Percentiles rank a stretch among this genome's conserved stretches.
Evolutionary conservation across 2,329 filamentous ascomycete genomes (phyloP).

Genomic region (Calonectria multiphialidica): DNA sequence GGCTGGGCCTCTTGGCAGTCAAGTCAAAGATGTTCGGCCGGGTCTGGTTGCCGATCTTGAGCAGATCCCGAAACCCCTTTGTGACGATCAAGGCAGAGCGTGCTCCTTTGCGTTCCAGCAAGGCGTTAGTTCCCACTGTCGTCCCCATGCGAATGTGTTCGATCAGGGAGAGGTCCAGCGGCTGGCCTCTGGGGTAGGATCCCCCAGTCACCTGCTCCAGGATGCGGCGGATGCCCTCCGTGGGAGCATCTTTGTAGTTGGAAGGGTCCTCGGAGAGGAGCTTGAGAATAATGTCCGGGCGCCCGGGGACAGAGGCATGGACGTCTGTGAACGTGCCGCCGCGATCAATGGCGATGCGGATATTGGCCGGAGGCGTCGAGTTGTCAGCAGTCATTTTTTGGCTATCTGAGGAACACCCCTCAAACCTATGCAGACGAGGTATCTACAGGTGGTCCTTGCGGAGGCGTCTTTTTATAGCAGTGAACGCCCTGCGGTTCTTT

Average conservation of each 20-base stretch:
- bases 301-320: constrained; percentile 73
- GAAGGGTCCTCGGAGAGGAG: constrained; percentile 77
- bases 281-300: constrained; percentile 78
- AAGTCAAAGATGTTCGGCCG: constrained; percentile 91
- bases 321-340: constrained; percentile 76
- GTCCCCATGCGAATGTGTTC: constrained; percentile 83
- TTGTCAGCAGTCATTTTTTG: constrained; percentile 16
- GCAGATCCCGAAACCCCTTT: constrained; percentile 77
- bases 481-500: background rate
- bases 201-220: constrained; percentile 48
- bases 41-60: constrained; percentile 92
- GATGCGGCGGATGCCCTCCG: constrained; percentile 75
- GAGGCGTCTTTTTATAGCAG: background rate
- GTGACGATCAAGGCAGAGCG: constrained; percentile 77
- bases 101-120: constrained; percentile 79
- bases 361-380: constrained; percentile 21
- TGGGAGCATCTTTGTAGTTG: constrained; percentile 79
- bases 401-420: background rate
- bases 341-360: constrained; percentile 51
- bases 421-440: background rate
- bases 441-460: background rate
- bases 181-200: constrained; percentile 45
- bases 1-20: constrained; percentile 87
- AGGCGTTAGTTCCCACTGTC: constrained; percentile 80
- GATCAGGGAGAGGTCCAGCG: constrained; percentile 49